These are phyloP conservation scores for Micractinium sp. DNA, from an alignment of 139 green algal genomes.

Conservation along the genomic window DNA sequence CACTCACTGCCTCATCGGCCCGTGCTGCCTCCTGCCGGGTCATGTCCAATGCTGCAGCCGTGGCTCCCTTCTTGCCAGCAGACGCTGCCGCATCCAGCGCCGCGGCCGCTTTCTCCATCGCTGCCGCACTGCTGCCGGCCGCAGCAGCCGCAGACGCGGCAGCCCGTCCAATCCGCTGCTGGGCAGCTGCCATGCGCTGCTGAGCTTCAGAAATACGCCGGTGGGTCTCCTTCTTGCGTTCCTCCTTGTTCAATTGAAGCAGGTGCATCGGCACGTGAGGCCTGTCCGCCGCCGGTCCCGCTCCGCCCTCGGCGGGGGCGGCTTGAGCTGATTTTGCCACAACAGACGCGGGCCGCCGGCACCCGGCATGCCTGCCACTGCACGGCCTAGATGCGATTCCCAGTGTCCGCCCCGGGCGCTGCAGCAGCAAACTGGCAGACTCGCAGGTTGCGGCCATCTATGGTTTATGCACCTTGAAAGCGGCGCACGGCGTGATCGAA, in stretches of 20 bases:
- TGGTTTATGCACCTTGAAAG: background rate
- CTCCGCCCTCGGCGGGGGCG: too few relatives aligned
- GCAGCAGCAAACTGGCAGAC: background rate
- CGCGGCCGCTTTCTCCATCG: background rate
- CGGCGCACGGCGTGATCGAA: background rate
- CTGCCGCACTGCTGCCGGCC: background rate
- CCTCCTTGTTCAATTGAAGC: background rate
- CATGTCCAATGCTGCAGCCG: background rate
- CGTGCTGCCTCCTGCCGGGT: background rate
- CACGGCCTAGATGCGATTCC: background rate
- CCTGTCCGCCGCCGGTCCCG: too few relatives aligned
- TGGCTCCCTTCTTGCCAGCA: background rate
- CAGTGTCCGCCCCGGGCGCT: too few relatives aligned
- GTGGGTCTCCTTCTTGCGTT: background rate
- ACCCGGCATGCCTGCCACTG: background rate
- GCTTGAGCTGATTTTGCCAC: too few relatives aligned
- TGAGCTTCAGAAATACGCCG: background rate
- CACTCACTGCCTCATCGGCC: background rate
- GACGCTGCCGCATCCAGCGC: background rate
- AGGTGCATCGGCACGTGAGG: too few relatives aligned
- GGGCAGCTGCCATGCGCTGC: background rate
- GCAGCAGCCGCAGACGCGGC: background rate
- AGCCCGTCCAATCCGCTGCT: background rate
- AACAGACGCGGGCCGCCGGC: too few relatives aligned
- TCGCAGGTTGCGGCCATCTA: background rate